Conservation (phyloP, 2,329 filamentous ascomycete genomes). For the Ophiostoma sp. region DNA sequence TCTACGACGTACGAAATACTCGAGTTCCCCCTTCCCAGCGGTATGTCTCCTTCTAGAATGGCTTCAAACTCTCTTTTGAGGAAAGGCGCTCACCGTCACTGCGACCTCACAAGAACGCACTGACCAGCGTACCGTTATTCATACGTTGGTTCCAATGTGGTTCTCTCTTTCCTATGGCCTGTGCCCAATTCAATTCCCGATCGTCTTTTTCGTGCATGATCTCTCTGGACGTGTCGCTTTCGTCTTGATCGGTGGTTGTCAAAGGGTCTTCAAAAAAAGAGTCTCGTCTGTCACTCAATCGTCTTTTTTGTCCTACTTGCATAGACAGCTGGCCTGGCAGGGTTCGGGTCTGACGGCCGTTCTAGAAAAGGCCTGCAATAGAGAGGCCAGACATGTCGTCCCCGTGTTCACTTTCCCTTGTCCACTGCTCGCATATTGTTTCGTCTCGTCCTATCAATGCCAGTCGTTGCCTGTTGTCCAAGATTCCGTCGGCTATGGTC, state of each 20-base stretch:
- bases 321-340: not conserved
- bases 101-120: not conserved
- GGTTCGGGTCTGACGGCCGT: not conserved
- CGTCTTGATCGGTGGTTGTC: not conserved
- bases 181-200: not conserved
- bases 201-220: not conserved
- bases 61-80: too few species aligned
- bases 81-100: not conserved
- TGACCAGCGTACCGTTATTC: not conserved
- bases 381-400: not conserved
- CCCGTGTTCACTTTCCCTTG: not conserved
- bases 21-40: not conserved
- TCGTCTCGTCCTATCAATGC: not conserved
- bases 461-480: not conserved
- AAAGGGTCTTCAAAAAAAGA: too few species aligned
- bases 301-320: not conserved
- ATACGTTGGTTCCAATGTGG: not conserved
- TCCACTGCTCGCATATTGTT: not conserved
- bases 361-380: not conserved
- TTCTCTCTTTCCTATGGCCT: not conserved
- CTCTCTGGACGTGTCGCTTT: not conserved
- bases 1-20: too few species aligned
- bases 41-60: not conserved
- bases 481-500: not conserved
- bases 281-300: not conserved